Percentiles rank a stretch among this genome's conserved stretches.
phyloP scores from a whole-genome alignment of 495 filamentous ascomycete species.

The Neurospora sp. region DNA sequence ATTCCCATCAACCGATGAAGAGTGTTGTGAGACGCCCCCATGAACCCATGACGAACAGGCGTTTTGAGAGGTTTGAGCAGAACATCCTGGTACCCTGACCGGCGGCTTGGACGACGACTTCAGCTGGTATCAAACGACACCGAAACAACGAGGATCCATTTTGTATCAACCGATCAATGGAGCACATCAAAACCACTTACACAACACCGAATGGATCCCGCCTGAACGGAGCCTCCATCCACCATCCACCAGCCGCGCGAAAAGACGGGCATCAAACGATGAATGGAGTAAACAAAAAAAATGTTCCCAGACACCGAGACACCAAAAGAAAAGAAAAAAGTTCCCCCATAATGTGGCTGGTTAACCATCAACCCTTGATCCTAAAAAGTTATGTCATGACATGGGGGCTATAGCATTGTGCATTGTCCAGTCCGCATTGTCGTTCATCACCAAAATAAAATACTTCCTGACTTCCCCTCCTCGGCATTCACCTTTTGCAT shows the following conservation, averaged over 20 bases:
- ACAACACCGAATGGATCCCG: background rate
- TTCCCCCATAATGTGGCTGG: background rate
- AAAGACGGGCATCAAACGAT: background rate
- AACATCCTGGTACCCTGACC: background rate
- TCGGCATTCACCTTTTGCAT: background rate
- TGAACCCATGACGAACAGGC: background rate
- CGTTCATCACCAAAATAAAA: background rate
- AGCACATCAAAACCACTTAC: background rate
- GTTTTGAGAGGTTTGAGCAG: background rate
- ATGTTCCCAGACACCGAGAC: background rate
- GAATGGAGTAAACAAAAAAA: background rate
- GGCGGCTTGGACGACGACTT: background rate
- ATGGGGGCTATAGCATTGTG: background rate
- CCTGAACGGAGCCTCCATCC: background rate
- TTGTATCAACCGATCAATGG: background rate
- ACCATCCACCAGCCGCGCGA: background rate
- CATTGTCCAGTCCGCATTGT: background rate
- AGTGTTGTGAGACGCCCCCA: background rate
- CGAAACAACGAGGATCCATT: background rate
- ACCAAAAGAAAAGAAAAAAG: background rate
- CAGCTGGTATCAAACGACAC: background rate
- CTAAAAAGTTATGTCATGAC: background rate
- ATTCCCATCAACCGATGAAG: background rate
- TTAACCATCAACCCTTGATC: background rate
- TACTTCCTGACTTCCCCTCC: background rate